Conservation (phyloP, 2,329 filamentous ascomycete species). For the Arthrobotrys sinensis region DNA sequence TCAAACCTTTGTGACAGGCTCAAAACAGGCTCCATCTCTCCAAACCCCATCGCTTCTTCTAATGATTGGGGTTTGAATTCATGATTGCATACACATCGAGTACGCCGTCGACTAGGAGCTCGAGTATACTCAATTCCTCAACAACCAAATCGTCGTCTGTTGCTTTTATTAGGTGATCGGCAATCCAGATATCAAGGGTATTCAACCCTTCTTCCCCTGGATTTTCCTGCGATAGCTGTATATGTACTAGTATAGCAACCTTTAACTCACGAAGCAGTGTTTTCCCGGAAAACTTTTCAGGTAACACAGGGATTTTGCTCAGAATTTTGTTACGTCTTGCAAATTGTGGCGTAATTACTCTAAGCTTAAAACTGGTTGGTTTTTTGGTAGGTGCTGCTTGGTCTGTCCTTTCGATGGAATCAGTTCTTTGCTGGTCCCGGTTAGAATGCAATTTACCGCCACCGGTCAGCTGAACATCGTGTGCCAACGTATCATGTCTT, state of each 20-base stretch:
- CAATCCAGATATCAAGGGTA: not conserved
- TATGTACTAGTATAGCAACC: not conserved
- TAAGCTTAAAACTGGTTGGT: constrained; percentile 3
- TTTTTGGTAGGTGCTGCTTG: no score
- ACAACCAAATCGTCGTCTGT: not conserved
- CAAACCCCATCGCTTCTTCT: constrained; percentile 66
- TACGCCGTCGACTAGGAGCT: not conserved
- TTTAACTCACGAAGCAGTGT: not conserved
- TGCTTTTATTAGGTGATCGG: not conserved
- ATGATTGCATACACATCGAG: no score
- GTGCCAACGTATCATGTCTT: no score
- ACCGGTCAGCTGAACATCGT: no score
- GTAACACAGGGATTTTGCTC: not conserved
- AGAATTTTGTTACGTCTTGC: not conserved
- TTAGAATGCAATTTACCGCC: no score
- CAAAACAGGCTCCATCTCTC: constrained; percentile 67
- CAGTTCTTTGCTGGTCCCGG: no score
- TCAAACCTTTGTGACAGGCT: constrained; percentile 66
- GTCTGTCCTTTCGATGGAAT: no score
- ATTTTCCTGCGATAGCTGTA: not conserved
- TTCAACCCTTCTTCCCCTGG: not conserved
- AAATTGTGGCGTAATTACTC: constrained; percentile 2
- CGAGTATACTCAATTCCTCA: not conserved
- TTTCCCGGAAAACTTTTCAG: not conserved
- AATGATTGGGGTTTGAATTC: constrained; percentile 66